phyloP scores from a whole-genome alignment of 257 asterid species.

The Nicotiana tabacum region DNA sequence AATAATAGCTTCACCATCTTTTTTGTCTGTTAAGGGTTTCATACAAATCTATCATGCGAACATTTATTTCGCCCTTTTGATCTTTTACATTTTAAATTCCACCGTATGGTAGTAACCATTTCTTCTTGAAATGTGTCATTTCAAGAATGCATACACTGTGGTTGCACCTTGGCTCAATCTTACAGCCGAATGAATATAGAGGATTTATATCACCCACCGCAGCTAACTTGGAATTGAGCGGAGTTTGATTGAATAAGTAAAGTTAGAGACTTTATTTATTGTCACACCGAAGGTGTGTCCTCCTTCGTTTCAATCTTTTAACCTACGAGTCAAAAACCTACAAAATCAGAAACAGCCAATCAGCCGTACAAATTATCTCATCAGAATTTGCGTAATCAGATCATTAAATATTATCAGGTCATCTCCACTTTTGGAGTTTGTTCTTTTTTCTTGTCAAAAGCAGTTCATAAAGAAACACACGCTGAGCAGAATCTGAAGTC shows the following conservation, averaged over 20 bases:
- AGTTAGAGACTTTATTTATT: background rate
- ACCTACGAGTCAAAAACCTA: background rate
- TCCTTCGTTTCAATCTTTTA: background rate
- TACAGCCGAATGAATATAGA: background rate
- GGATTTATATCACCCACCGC: background rate
- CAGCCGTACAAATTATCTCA: background rate
- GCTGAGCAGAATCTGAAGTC: background rate
- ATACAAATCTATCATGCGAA: background rate
- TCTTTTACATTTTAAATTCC: background rate
- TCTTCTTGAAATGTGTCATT: background rate
- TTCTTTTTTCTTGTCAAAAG: background rate
- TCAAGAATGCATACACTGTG: background rate
- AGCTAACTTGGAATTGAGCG: background rate
- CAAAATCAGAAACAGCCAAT: background rate
- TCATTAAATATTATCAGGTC: background rate
- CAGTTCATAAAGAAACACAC: background rate
- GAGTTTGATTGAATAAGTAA: background rate
- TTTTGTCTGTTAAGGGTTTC: background rate
- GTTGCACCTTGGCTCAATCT: background rate
- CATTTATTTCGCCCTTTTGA: background rate
- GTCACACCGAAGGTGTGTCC: background rate
- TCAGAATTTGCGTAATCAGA: background rate
- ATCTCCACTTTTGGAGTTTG: background rate
- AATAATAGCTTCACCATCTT: background rate
- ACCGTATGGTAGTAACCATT: background rate